Conservation (phyloP, 371 early-diverging fungal genomes). For the Chytridiales sp. region DNA sequence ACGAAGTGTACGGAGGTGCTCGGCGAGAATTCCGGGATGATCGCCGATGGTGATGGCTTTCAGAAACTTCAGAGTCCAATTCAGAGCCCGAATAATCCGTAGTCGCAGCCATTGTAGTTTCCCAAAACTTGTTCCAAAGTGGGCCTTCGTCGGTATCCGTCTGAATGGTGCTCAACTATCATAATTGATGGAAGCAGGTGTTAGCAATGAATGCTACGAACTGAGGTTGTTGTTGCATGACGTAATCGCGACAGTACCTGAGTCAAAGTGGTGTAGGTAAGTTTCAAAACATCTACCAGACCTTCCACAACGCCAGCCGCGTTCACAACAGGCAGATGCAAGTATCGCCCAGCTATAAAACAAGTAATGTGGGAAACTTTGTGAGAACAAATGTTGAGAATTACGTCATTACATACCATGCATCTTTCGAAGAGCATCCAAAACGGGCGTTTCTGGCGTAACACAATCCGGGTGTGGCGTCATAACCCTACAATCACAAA, state of each 20-base stretch:
- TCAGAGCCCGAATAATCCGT: too few species aligned
- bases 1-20: too few species aligned
- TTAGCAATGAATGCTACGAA: not conserved
- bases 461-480: constrained; percentile 97
- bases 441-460: constrained; percentile 74
- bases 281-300: constrained; percentile 85
- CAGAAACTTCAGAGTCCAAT: too few species aligned
- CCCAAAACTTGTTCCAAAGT: constrained; percentile 41
- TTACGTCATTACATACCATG: constrained; percentile 56
- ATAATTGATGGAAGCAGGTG: too few species aligned
- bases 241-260: too few species aligned
- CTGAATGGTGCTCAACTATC: not conserved
- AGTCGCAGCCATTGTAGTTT: too few species aligned
- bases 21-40: too few species aligned
- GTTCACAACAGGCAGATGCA: constrained; percentile 91
- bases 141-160: too few species aligned
- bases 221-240: too few species aligned
- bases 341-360: constrained; percentile 74
- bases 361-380: not conserved
- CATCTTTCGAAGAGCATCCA: constrained; percentile 93
- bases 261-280: constrained; percentile 57
- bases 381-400: not conserved
- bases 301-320: constrained; percentile 55
- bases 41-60: too few species aligned
- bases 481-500: constrained; percentile 32